Percentiles rank a stretch among this genome's conserved stretches.
phyloP scores from a whole-genome alignment of 2,329 filamentous ascomycete species.

The Pyrenophora graminea region DNA sequence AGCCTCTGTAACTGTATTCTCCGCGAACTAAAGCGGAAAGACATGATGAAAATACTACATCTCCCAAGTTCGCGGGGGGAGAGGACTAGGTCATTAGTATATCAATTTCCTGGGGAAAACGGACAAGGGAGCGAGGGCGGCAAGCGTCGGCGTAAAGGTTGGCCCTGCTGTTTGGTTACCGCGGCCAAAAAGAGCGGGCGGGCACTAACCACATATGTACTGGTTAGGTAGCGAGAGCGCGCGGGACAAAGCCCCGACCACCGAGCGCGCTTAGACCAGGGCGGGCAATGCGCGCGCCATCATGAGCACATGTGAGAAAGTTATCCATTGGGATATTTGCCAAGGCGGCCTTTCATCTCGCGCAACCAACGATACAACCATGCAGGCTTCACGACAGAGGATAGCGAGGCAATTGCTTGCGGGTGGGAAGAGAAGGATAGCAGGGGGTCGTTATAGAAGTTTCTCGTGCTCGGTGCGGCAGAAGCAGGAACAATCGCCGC shows the following conservation, averaged over 20 bases:
- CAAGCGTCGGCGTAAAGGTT: constrained; percentile 34
- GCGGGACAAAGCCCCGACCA: background rate
- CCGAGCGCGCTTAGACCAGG: no score
- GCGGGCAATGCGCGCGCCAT: constrained; percentile 30
- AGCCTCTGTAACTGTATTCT: constrained; percentile 28
- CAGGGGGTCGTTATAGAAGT: constrained; percentile 50
- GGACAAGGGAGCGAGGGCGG: constrained; percentile 18
- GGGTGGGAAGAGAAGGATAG: constrained; percentile 16
- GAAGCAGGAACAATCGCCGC: constrained; percentile 47
- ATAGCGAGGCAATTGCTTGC: constrained; percentile 40
- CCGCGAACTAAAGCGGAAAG: constrained; percentile 37
- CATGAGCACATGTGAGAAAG: constrained; percentile 28
- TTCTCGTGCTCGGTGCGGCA: constrained; percentile 56
- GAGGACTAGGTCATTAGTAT: constrained; percentile 18
- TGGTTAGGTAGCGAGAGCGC: no score
- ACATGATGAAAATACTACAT: constrained; percentile 41
- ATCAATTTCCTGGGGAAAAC: constrained; percentile 27
- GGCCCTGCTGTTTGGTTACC: background rate
- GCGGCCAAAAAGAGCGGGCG: constrained; percentile 6
- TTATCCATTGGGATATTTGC: constrained; percentile 18
- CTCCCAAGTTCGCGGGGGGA: constrained; percentile 8
- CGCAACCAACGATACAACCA: constrained; percentile 13
- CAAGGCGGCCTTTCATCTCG: constrained; percentile 25
- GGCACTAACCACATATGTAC: constrained; percentile 5
- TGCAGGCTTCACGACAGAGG: constrained; percentile 33